These are phyloP conservation scores for Cercospora sojina DNA, from an alignment of 2,329 filamentous ascomycete genomes.

Conservation along the genomic window DNA sequence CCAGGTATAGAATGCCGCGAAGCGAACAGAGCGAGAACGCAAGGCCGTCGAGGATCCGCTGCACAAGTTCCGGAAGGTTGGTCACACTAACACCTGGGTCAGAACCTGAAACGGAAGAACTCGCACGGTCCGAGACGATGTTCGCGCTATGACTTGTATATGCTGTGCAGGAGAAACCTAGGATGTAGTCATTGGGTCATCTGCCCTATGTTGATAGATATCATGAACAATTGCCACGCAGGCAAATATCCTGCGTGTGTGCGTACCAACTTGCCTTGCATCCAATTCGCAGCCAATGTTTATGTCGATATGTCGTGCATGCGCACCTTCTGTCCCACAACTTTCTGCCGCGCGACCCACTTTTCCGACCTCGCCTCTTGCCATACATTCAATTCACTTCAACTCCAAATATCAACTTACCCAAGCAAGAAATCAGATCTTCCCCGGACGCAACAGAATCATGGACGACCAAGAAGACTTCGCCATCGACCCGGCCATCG, in stretches of 20 bases:
- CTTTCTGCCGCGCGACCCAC: not conserved
- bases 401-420: not conserved
- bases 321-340: not conserved
- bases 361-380: not conserved
- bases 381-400: constrained; percentile 1
- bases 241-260: not conserved
- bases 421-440: no score
- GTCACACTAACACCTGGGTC: constrained; percentile 2
- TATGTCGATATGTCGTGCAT: no score
- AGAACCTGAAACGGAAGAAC: not conserved
- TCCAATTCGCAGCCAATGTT: no score
- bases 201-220: not conserved
- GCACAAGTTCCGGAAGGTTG: constrained; percentile 3
- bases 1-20: constrained; percentile 19
- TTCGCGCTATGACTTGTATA: not conserved
- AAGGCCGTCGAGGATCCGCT: constrained; percentile 3
- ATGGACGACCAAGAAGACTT: constrained; percentile 35
- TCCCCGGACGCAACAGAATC: no score
- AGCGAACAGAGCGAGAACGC: constrained; percentile 2
- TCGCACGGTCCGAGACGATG: not conserved
- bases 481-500: constrained; percentile 57
- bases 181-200: not conserved
- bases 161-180: not conserved
- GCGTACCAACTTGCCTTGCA: no score
- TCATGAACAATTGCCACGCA: not conserved